Conservation (phyloP, 495 filamentous ascomycete species). For the Penicillium lagena region DNA sequence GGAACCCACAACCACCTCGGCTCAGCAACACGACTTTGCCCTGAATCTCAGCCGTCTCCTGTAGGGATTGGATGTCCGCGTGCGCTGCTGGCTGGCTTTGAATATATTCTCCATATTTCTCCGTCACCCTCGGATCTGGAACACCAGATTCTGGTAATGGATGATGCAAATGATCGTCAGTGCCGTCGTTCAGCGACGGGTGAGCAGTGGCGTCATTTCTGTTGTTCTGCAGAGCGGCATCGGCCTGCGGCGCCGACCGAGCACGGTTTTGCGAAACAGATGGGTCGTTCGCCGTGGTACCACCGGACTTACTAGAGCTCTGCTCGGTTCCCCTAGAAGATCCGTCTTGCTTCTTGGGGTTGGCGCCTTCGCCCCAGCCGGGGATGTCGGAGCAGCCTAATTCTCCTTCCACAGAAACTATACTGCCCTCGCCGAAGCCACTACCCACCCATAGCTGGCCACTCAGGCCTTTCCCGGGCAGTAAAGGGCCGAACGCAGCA, state of each 20-base stretch:
- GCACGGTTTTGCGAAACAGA: conserved; percentile 11
- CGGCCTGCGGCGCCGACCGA: conserved; percentile 21
- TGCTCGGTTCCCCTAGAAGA: conserved; percentile 19
- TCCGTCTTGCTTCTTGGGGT: conserved; percentile 24
- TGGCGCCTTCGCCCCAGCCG: conserved; percentile 65
- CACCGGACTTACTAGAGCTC: conserved; percentile 20
- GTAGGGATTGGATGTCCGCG: conserved; percentile 90
- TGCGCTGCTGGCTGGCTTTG: conserved; percentile 49
- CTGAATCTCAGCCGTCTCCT: conserved; percentile 89
- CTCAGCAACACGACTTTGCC: conserved; percentile 89
- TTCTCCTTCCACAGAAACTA: conserved; percentile 63
- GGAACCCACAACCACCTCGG: conserved; percentile 89
- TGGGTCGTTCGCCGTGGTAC: conserved; percentile 17
- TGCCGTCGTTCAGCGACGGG: conserved; percentile 64
- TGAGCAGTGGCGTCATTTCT: conserved; percentile 7
- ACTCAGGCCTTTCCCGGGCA: conserved; percentile 70
- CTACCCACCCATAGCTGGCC: conserved; percentile 86
- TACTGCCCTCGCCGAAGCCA: conserved; percentile 72
- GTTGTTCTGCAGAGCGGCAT: conserved; percentile 14
- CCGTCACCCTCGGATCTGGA: conserved; percentile 19
- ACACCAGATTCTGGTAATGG: conserved; percentile 46
- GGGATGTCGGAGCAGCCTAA: conserved; percentile 98
- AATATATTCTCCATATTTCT: conserved; percentile 34
- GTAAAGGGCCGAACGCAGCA: conserved; percentile 81
- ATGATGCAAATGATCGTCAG: conserved; percentile 85